Conservation (phyloP, 1,284 basidiomycete genomes). For the Phaffia rhodozyma region DNA sequence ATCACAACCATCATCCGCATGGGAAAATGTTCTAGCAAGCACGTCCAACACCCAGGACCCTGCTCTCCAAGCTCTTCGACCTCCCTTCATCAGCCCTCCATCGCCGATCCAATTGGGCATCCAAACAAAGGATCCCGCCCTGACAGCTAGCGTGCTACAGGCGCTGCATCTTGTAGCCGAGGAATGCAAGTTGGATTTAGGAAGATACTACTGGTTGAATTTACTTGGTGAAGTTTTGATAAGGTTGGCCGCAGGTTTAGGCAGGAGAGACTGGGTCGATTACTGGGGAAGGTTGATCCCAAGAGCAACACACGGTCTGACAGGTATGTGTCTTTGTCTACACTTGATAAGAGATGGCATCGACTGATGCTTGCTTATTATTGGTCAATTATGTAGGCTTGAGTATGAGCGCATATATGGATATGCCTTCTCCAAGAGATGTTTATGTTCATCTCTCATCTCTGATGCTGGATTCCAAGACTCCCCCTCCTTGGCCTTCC, state of each 20-base stretch:
- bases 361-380: constrained; percentile 5
- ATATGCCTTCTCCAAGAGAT: constrained; percentile 32
- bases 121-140: constrained; percentile 1
- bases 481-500: constrained; percentile 21
- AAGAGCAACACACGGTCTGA: background rate
- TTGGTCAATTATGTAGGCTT: background rate
- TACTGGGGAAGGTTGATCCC: constrained; percentile 60
- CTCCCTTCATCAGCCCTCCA: constrained; percentile 34
- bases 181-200: constrained; percentile 31
- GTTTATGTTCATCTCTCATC: constrained; percentile 31
- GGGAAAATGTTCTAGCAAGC: background rate
- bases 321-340: background rate
- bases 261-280: constrained; percentile 70
- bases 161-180: constrained; percentile 68
- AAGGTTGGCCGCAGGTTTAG: constrained; percentile 46
- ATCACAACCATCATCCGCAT: background rate
- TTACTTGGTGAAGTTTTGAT: constrained; percentile 53
- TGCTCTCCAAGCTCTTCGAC: constrained; percentile 40
- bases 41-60: constrained; percentile 14
- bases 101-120: constrained; percentile 31
- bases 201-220: constrained; percentile 45
- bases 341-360: background rate
- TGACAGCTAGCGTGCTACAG: constrained; percentile 37
- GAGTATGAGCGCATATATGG: constrained; percentile 5
- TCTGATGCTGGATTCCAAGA: constrained; percentile 18